Percentiles rank a stretch among this genome's conserved stretches.
phyloP scores from a whole-genome alignment of 129 eudicot genomes.

The Scalesia atractyloides region DNA sequence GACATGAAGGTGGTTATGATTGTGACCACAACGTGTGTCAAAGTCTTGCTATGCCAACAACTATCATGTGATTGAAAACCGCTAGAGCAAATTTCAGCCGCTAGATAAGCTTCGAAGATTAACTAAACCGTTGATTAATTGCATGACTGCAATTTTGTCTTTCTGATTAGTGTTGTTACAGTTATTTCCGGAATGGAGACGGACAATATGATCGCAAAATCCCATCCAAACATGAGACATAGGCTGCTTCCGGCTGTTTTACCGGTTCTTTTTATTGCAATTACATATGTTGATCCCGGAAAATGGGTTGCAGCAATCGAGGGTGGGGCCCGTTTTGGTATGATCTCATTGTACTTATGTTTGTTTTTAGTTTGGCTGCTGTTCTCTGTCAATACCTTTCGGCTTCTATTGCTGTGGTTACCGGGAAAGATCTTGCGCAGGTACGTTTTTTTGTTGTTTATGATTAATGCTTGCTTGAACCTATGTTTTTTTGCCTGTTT shows the following conservation, averaged over 20 bases:
- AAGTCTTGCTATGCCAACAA: slow-evolving; percentile 38
- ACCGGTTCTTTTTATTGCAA: slow-evolving; percentile 67
- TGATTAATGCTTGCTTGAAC: background rate
- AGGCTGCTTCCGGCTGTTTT: slow-evolving; percentile 58
- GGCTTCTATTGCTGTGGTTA: slow-evolving; percentile 73
- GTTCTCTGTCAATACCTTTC: slow-evolving; percentile 85
- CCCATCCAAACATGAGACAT: slow-evolving; percentile 37
- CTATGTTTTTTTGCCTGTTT: background rate
- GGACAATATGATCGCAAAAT: slow-evolving; percentile 24
- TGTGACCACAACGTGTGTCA: slow-evolving; percentile 49
- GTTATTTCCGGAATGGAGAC: slow-evolving; percentile 53
- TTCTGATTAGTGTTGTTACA: slow-evolving; percentile 21
- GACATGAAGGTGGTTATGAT: slow-evolving; percentile 56
- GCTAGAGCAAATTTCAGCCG: slow-evolving; percentile 16
- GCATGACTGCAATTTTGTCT: slow-evolving; percentile 25
- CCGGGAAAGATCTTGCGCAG: slow-evolving; percentile 82
- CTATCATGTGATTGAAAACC: slow-evolving; percentile 42
- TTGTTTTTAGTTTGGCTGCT: slow-evolving; percentile 65
- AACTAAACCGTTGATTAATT: slow-evolving; percentile 18
- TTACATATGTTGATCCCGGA: slow-evolving; percentile 87
- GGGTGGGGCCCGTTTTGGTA: slow-evolving; percentile 79
- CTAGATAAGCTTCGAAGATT: slow-evolving; percentile 26
- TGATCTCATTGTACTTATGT: slow-evolving; percentile 52
- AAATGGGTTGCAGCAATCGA: slow-evolving; percentile 88
- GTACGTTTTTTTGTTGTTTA: slow-evolving; percentile 29